phyloP scores from a whole-genome alignment of 1,284 basidiomycete genomes.

The Ganoderma lucidum region DNA sequence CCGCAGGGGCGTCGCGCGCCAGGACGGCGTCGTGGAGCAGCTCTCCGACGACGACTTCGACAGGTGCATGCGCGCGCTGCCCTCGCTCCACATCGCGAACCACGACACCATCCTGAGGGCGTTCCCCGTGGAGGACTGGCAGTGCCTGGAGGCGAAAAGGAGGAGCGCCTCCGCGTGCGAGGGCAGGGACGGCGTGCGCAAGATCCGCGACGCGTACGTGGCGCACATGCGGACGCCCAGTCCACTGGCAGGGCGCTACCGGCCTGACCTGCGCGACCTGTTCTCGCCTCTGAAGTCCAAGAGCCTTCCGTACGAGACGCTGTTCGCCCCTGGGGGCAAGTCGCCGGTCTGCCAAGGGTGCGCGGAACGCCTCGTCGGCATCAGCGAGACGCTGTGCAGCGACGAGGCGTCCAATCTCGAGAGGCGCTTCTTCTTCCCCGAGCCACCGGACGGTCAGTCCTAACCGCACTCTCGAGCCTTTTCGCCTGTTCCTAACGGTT shows the following conservation, averaged over 20 bases:
- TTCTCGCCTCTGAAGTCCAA: background rate
- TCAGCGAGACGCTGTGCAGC: background rate
- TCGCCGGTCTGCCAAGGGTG: background rate
- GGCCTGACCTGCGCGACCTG: background rate
- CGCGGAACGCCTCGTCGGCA: background rate
- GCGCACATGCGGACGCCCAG: background rate
- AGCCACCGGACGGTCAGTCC: background rate
- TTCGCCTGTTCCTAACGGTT: no score
- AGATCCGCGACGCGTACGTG: background rate
- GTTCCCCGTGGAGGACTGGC: background rate
- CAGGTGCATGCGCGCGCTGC: background rate
- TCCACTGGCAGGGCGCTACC: background rate
- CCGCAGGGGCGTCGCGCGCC: conserved; percentile 1
- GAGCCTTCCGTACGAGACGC: background rate
- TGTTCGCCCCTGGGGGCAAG: background rate
- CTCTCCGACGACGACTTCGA: conserved; percentile 2
- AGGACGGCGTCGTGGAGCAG: conserved; percentile 6
- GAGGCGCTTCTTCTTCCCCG: background rate
- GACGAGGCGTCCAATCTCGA: background rate
- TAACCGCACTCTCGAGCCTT: no score
- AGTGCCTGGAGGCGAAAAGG: background rate
- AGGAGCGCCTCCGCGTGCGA: background rate
- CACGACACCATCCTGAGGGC: background rate
- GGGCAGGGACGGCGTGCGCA: background rate
- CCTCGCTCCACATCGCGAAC: background rate